phyloP scores from a whole-genome alignment of 805 yeast genomes.

The Cyberlindnera mississippiensis region DNA sequence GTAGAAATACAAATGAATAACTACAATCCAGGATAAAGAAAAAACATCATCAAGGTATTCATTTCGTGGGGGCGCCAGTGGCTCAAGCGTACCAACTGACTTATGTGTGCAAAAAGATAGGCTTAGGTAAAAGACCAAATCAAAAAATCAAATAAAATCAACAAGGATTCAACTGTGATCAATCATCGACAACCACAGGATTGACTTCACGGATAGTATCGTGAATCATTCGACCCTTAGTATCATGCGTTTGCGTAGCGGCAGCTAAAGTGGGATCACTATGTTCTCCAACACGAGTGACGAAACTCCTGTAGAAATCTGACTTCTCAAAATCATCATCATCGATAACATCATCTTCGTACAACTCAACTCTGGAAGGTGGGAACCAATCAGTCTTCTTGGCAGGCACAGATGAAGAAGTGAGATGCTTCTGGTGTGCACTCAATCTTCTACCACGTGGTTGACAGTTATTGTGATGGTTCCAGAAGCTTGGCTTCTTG shows the following conservation, averaged over 20 bases:
- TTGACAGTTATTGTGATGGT: constrained; percentile 10
- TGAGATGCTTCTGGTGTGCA: constrained; percentile 14
- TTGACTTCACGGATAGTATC: constrained; percentile 14
- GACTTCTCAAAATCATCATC: constrained; percentile 26
- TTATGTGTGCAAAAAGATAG: neutral
- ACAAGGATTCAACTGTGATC: neutral
- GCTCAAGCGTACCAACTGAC: no score
- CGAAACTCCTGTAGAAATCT: constrained; percentile 20
- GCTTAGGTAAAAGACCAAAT: neutral
- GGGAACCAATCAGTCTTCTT: constrained; percentile 32
- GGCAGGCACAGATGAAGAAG: constrained; percentile 36
- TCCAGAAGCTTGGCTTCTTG: constrained; percentile 20
- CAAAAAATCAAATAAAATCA: neutral
- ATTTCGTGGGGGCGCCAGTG: no score
- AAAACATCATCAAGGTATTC: no score
- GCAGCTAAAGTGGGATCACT: constrained; percentile 1
- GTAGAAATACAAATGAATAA: no score
- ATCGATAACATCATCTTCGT: constrained; percentile 21
- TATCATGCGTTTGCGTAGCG: constrained; percentile 1
- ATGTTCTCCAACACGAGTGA: constrained; percentile 22
- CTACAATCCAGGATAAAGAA: no score
- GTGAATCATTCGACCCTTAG: constrained; percentile 6
- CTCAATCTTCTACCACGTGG: constrained; percentile 20
- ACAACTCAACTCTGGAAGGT: constrained; percentile 12
- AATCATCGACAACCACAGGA: constrained; percentile 8